Percentiles rank a stretch among this genome's conserved stretches.
phyloP scores from a whole-genome alignment of 176 grass and related monocot species.

The Phoenix dactylifera region DNA sequence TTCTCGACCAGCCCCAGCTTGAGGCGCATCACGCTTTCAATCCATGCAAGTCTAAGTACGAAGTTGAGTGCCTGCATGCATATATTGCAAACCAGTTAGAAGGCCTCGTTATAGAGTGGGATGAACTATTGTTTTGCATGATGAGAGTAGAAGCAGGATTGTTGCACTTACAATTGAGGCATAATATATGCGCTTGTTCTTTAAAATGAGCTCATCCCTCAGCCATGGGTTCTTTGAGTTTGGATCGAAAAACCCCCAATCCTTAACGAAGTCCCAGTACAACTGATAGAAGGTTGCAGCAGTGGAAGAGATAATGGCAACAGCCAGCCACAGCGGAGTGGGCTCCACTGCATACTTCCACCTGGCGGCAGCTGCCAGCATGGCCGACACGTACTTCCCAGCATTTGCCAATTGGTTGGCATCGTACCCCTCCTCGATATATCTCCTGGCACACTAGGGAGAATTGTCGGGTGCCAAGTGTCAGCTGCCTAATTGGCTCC shows the following conservation, averaged over 20 bases:
- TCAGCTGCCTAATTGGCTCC: no score
- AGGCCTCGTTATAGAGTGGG: no score
- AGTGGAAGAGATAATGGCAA: constrained; percentile 52
- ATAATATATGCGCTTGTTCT: constrained; percentile 72
- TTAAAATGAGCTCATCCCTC: constrained; percentile 65
- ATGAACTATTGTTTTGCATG: no score
- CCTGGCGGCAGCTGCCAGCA: constrained; percentile 68
- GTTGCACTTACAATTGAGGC: constrained; percentile 51
- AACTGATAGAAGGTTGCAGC: constrained; percentile 80
- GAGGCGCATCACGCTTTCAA: constrained; percentile 61
- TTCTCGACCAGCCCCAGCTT: constrained; percentile 29
- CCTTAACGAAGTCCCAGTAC: constrained; percentile 95
- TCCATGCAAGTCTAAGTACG: constrained; percentile 76
- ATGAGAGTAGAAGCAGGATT: no score
- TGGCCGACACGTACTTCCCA: constrained; percentile 84
- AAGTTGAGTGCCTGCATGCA: constrained; percentile 57
- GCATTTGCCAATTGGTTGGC: constrained; percentile 69
- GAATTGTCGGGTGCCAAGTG: not conserved
- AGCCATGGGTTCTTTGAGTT: constrained; percentile 60
- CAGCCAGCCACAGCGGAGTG: constrained; percentile 41
- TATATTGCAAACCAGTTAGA: not conserved
- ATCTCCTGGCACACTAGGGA: constrained; percentile 73
- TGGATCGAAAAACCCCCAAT: constrained; percentile 63
- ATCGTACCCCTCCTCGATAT: constrained; percentile 81
- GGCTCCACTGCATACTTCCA: constrained; percentile 57